A percentile compares a stretch with the other conserved stretches of the same genome.
These are phyloP conservation scores for Aspergillus alliaceus DNA, from an alignment of 2,329 filamentous ascomycete species.

Conservation along the genomic window DNA sequence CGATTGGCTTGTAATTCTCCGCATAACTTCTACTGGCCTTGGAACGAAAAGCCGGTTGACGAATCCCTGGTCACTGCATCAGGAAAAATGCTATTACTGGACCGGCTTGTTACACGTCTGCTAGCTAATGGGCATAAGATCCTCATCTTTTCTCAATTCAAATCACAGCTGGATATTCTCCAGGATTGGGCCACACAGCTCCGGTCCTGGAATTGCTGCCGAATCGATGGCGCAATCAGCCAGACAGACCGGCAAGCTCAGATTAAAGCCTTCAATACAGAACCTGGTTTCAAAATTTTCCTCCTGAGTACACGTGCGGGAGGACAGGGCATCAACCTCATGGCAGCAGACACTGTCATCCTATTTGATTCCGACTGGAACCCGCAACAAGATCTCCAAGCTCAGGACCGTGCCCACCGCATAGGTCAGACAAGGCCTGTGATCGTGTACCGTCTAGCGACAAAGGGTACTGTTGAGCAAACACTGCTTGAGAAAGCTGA, in stretches of 20 bases:
- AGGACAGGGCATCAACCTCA: conserved; percentile 92
- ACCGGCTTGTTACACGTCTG: conserved; percentile 76
- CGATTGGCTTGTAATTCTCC: conserved; percentile 90
- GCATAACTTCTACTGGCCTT: conserved; percentile 96
- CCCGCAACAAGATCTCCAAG: conserved; percentile 93
- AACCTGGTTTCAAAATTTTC: conserved; percentile 71
- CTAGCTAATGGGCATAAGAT: conserved; percentile 80
- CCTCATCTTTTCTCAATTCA: conserved; percentile 95
- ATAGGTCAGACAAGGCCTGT: conserved; percentile 93
- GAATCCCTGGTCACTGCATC: conserved; percentile 82
- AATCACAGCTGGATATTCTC: conserved; percentile 86
- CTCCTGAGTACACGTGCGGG: conserved; percentile 87
- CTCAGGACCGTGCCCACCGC: conserved; percentile 90
- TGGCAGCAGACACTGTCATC: conserved; percentile 87
- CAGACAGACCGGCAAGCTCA: conserved; percentile 70
- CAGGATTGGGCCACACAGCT: conserved; percentile 81
- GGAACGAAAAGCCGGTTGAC: conserved; percentile 68
- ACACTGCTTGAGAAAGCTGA: conserved; percentile 82
- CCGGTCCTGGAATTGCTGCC: conserved; percentile 76
- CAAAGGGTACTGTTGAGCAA: conserved; percentile 89
- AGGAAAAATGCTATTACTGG: conserved; percentile 93
- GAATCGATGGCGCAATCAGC: conserved; percentile 84
- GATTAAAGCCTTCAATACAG: conserved; percentile 71
- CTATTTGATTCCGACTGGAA: conserved; percentile 93
- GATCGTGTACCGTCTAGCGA: conserved; percentile 89